phyloP scores from a whole-genome alignment of 257 asterid species.

The Gardenia jasminoides region DNA sequence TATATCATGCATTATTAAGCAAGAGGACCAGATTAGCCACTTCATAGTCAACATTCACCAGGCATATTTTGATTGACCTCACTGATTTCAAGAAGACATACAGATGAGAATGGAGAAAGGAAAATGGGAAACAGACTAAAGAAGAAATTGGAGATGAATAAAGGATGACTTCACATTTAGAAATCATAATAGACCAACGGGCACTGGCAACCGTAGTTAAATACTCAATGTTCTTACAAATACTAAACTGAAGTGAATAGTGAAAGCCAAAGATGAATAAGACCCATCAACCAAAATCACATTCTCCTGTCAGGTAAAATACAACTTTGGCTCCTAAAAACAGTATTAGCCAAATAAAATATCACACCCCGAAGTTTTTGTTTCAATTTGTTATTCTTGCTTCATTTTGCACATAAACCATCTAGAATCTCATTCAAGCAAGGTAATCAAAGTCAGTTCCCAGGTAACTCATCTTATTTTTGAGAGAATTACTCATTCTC shows the following conservation, averaged over 20 bases:
- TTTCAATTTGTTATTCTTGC: not conserved
- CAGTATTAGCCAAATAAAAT: no score
- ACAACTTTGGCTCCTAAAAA: not conserved
- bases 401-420: not conserved
- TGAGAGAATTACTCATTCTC: not conserved
- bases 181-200: not conserved
- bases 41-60: not conserved
- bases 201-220: not conserved
- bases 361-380: not conserved
- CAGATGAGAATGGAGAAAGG: not conserved
- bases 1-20: not conserved
- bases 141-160: not conserved
- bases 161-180: not conserved
- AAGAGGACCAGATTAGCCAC: not conserved
- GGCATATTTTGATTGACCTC: not conserved
- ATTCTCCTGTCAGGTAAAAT: not conserved
- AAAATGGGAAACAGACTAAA: not conserved
- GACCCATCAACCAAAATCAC: not conserved
- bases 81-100: not conserved
- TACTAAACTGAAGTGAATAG: not conserved
- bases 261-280: no score
- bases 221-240: not conserved
- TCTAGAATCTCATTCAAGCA: not conserved
- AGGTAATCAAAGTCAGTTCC: not conserved
- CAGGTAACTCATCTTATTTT: no score